Evolutionary conservation across 441 rosid species (phyloP), one percentile per base, ranked within the genome.

Genomic region (Isatis lusitanica): DNA sequence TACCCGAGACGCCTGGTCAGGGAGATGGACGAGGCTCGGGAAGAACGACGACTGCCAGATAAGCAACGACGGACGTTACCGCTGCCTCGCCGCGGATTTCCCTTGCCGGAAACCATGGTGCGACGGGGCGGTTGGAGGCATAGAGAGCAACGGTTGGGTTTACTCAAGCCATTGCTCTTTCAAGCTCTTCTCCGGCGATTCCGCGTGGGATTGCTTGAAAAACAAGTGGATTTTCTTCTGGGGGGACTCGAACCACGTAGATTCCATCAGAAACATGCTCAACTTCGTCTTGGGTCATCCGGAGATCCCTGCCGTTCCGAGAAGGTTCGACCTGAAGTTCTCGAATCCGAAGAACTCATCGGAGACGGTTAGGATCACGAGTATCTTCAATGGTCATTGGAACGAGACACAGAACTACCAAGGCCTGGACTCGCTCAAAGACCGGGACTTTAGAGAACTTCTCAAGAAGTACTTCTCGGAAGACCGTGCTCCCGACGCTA

Each of bases 221-320:
- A 64, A 53, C 74, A 71, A 92, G 50, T 95, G 99, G 99, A 81
- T 95, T 68, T 95, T 95, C 92, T 95, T 95, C 73, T 93, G 98
- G 99, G 99, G 99, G 1, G 99, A 95, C 71, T 93, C 99, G 0
- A 95, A 95, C 80, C 99, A 95, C n/a, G 99, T 95, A 0, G 99
- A 95, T 68, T 85, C 99, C 0, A 91, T 95, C 7, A 82, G 98
- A 68, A 95, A 95, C 84, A 81, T 86, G 86, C 82, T 95, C 63
- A 90, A 90, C 76, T 90, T 95, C 69, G 80, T 93, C 12, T 74
- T 95, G 47, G 92, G 81, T 75, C 81, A 84, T 83, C 90, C 96
- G 5, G 84, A 83, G 30, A 81, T 95, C 33, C 80, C 61, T 0
- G 78, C 96, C 0, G 96, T 93, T 1, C 98, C 99, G 12, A 83